These are phyloP conservation scores for Naganishia sp. DNA, from an alignment of 1,284 basidiomycete species.

Conservation along the genomic window DNA sequence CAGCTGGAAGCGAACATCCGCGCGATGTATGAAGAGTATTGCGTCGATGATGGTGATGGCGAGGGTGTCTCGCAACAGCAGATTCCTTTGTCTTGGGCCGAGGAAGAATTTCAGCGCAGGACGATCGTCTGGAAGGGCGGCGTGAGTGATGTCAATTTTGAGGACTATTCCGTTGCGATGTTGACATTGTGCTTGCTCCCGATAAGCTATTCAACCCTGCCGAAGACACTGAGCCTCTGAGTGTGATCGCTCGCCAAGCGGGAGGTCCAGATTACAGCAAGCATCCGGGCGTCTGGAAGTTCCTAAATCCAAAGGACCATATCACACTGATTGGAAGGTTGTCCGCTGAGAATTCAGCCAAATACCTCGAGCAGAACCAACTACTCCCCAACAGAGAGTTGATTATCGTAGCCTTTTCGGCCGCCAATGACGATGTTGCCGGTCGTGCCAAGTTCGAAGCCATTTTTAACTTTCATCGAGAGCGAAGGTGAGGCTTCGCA, in stretches of 20 bases:
- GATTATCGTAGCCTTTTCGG: constrained; percentile 69
- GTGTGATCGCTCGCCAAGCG: constrained; percentile 27
- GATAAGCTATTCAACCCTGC: constrained; percentile 29
- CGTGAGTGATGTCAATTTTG: constrained; percentile 3
- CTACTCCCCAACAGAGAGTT: constrained; percentile 77
- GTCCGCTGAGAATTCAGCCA: constrained; percentile 67
- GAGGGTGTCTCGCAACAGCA: not conserved
- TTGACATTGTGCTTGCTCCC: too few relatives aligned
- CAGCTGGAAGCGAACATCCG: constrained; percentile 2
- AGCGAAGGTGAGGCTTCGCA: constrained; percentile 66
- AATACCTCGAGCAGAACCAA: constrained; percentile 73
- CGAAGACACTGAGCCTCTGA: not conserved
- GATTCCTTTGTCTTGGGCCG: not conserved
- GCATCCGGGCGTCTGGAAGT: constrained; percentile 34
- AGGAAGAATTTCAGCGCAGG: constrained; percentile 7
- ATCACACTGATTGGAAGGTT: constrained; percentile 65
- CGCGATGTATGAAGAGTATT: constrained; percentile 1
- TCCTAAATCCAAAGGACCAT: constrained; percentile 40
- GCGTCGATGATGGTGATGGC: not conserved
- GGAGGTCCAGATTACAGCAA: constrained; percentile 36
- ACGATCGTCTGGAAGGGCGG: constrained; percentile 31
- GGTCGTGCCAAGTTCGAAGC: constrained; percentile 60
- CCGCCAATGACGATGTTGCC: constrained; percentile 56
- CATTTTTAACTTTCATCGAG: constrained; percentile 68
- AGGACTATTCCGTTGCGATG: too few relatives aligned